Conservation (phyloP, 2,329 filamentous ascomycete genomes). For the Emmonsia crescens region DNA sequence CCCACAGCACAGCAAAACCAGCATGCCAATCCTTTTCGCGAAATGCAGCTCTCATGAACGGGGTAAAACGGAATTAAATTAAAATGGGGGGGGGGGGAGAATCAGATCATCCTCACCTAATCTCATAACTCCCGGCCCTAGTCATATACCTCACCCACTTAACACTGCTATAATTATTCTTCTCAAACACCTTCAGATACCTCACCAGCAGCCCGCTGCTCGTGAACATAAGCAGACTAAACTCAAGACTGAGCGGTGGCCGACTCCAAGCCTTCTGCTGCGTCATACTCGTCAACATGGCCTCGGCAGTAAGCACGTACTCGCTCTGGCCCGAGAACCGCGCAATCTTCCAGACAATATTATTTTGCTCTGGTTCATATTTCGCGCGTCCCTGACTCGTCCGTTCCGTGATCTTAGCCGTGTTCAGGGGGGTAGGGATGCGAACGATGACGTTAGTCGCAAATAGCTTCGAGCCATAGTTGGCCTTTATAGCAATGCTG, state of each 20-base stretch:
- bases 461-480: conserved; percentile 92
- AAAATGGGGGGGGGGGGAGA: not conserved
- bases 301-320: conserved; percentile 88
- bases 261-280: conserved; percentile 96
- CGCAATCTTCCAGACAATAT: conserved; percentile 97
- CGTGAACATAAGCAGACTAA: conserved; percentile 95
- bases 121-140: conserved; percentile 92
- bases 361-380: conserved; percentile 96
- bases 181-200: conserved; percentile 98
- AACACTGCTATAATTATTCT: conserved; percentile 96
- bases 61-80: conserved; percentile 5
- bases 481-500: conserved; percentile 92
- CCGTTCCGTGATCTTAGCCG: conserved; percentile 82
- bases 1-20: not conserved
- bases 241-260: conserved; percentile 82
- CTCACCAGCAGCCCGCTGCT: conserved; percentile 84
- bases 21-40: not conserved
- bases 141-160: conserved; percentile 99
- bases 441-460: conserved; percentile 92
- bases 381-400: conserved; percentile 95
- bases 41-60: not conserved
- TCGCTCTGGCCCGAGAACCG: conserved; percentile 98
- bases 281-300: conserved; percentile 89
- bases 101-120: conserved; percentile 52
- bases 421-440: conserved; percentile 93